Evolutionary conservation across 228 moss, liverwort and hornwort species (phyloP).

Genomic region (Sphagnum fallax): DNA sequence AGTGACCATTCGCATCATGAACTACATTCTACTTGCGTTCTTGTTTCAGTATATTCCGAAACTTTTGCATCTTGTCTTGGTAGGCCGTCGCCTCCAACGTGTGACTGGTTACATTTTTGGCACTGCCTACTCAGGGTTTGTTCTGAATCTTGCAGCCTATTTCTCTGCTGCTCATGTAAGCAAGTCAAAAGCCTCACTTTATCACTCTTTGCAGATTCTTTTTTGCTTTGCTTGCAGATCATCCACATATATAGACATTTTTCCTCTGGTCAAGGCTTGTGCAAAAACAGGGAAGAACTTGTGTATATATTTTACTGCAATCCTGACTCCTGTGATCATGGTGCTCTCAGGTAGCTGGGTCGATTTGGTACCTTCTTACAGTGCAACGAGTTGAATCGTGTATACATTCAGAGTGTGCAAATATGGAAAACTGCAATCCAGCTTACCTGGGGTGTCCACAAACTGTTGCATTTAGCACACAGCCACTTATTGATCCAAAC

Average conservation of each 20-base stretch:
- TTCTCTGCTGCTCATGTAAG: constrained; percentile 60
- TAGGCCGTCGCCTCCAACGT: constrained; percentile 58
- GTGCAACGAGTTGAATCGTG: constrained; percentile 64
- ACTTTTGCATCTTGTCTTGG: constrained; percentile 45
- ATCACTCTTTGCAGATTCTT: neutral
- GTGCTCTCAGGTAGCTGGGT: constrained; percentile 49
- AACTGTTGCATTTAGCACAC: constrained; percentile 33
- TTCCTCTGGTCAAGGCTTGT: neutral
- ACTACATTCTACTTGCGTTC: constrained; percentile 43
- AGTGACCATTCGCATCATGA: constrained; percentile 33
- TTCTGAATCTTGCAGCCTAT: constrained; percentile 52
- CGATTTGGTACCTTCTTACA: constrained; percentile 65
- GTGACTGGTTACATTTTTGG: constrained; percentile 75
- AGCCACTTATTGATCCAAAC: constrained; percentile 17
- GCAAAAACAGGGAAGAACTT: neutral
- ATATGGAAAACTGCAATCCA: constrained; percentile 21
- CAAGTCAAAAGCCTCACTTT: constrained; percentile 1
- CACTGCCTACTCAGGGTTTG: constrained; percentile 66
- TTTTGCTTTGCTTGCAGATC: neutral
- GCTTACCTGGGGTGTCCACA: constrained; percentile 41
- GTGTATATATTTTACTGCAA: neutral
- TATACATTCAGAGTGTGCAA: constrained; percentile 32
- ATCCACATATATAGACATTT: neutral
- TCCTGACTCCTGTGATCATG: neutral
- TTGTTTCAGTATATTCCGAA: constrained; percentile 63